These are phyloP conservation scores for Fusarium clavum DNA, from an alignment of 2,329 filamentous ascomycete genomes.

Conservation along the genomic window DNA sequence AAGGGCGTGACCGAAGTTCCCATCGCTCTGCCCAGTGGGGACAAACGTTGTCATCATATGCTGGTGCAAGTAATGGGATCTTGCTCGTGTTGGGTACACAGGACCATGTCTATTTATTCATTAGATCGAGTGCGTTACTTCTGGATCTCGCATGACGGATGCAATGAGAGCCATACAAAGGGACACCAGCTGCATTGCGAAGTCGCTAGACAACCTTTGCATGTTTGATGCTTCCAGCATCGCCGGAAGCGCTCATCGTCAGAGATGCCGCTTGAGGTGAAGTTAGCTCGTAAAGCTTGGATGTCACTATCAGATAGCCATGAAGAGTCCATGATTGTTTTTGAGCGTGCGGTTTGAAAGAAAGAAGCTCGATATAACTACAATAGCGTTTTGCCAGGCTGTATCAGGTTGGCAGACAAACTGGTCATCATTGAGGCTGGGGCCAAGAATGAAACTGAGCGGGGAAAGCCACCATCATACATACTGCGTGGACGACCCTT, in stretches of 20 bases:
- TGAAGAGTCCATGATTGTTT: constrained; percentile 22
- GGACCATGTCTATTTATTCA: constrained; percentile 58
- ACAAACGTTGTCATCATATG: constrained; percentile 62
- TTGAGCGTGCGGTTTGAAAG: not conserved
- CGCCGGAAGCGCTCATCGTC: constrained; percentile 56
- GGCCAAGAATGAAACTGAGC: constrained; percentile 14
- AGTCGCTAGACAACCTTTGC: constrained; percentile 58
- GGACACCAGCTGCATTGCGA: constrained; percentile 65
- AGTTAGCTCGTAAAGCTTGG: constrained; percentile 46
- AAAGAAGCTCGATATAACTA: not conserved
- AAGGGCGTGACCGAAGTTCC: constrained; percentile 53
- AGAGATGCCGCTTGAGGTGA: constrained; percentile 46
- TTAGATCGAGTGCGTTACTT: constrained; percentile 12
- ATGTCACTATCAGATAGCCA: constrained; percentile 18
- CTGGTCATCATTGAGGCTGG: constrained; percentile 4
- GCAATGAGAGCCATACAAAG: constrained; percentile 54
- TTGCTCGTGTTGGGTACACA: constrained; percentile 64
- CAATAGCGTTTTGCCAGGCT: not conserved
- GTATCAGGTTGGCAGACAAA: not conserved
- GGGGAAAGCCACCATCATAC: constrained; percentile 25
- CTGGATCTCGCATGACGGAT: not conserved
- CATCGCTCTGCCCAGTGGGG: constrained; percentile 60
- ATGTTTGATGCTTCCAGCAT: constrained; percentile 65
- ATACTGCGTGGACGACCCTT: constrained; percentile 10
- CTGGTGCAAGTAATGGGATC: constrained; percentile 62